Conservation (phyloP, 768 basidiomycete genomes). For the Leccinum incarnatum region DNA sequence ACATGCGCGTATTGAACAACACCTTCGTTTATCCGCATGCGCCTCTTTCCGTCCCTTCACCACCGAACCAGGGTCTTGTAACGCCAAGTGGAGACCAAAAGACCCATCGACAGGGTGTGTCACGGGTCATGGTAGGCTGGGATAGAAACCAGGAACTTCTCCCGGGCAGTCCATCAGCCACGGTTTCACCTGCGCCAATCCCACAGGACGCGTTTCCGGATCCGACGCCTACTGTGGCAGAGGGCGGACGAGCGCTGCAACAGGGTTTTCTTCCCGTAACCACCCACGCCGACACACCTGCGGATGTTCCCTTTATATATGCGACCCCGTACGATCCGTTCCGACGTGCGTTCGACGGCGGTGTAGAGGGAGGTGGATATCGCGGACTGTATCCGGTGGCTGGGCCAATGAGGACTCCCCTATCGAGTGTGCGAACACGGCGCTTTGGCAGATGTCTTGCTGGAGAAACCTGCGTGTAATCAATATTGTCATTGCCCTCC, state of each 20-base stretch:
- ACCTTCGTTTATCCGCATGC: slow-evolving; percentile 1
- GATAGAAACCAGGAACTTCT: slow-evolving; percentile 20
- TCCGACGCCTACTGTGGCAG: slow-evolving; percentile 11
- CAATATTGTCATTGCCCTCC: not conserved
- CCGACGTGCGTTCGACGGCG: slow-evolving; percentile 12
- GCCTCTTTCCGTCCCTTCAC: not conserved
- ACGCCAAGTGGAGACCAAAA: not conserved
- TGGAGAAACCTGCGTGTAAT: slow-evolving; percentile 14
- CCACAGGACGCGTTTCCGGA: slow-evolving; percentile 26
- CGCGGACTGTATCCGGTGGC: slow-evolving; percentile 10
- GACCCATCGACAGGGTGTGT: not conserved
- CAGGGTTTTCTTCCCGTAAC: not conserved
- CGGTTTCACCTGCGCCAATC: slow-evolving; percentile 4
- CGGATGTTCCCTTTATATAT: slow-evolving; percentile 1
- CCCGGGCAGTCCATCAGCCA: not conserved
- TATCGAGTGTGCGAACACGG: slow-evolving; percentile 6
- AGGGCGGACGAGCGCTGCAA: not conserved
- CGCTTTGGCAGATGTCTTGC: slow-evolving; percentile 20
- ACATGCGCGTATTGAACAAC: not conserved
- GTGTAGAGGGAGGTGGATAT: not conserved
- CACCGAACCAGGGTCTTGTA: not conserved
- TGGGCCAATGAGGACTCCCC: slow-evolving; percentile 4
- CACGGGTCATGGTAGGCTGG: slow-evolving; percentile 18
- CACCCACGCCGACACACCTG: not conserved
- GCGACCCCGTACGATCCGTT: slow-evolving; percentile 23